Evolutionary conservation across 1,284 basidiomycete genomes (phyloP), one percentile per base, ranked within the genome.

Genomic region (Irpex rosettiformis): DNA sequence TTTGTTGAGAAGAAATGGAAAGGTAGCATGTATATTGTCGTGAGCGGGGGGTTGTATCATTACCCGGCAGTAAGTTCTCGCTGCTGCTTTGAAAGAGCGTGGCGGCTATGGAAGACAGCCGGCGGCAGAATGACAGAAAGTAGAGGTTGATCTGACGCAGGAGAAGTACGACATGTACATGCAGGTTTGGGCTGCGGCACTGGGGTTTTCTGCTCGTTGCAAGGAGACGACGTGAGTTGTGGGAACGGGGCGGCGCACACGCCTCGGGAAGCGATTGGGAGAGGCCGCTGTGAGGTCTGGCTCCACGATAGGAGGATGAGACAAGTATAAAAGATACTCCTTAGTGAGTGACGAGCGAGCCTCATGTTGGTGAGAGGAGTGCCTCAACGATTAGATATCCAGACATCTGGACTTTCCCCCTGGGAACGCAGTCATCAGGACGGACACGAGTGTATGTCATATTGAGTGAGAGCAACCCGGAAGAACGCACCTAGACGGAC

Each of bases 351-450:
- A 8, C 45, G 40, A 28, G 27, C 37, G 59, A 61, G 59, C 59
- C 59, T 61, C 59, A 55, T 61, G 59, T 55, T 42, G 21, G 40
- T 56, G 55, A 57, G 49, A 16, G 11, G 16, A 37, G 59, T 61
- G 27, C 48, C 48, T 51, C 59, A 57, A 42, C 47, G 59, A 61
- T 61, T 61, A 61, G 59, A 61, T 61, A 55, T 60, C 59, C 33
- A 33, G 58, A 51, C 13, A 43, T 51, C 48, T 49, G 55, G 55
- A 54, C 48, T 49, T 49, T 60, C 33, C 16, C 40, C 54, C 43
- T 52, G 53, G 29, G 57, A 21, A 30, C 10, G 22, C 24, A 16
- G 18, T n/a, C 18, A 55, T 49, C 37, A 52, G 33, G 24, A 54
- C 33, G 22, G 29, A 16, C 37, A 29, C 27, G 56, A 40, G 29